A percentile compares a stretch with the other conserved stretches of the same genome.
Evolutionary conservation across 2,329 filamentous ascomycete genomes (phyloP).

Genomic region (Botrytis fabae): DNA sequence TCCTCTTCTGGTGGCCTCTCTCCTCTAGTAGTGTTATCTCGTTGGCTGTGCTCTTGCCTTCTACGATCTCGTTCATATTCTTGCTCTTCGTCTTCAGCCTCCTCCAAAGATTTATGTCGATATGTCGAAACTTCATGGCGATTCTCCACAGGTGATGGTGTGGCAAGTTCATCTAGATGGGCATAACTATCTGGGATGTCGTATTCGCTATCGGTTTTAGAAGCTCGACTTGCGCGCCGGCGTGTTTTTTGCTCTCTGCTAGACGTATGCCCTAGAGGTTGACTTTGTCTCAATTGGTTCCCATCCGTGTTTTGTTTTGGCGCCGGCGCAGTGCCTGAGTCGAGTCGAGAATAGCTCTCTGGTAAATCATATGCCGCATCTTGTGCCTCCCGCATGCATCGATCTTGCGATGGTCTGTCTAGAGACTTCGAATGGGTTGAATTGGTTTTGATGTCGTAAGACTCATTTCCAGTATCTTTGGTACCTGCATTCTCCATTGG

Average conservation of each 20-base stretch:
- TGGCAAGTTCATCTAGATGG: conserved; percentile 48
- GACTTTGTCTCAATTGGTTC: conserved; percentile 40
- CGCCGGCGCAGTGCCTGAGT: conserved; percentile 47
- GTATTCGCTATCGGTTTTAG: conserved; percentile 26
- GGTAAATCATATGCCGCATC: conserved; percentile 42
- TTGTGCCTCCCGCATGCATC: background rate
- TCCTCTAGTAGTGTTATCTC: conserved; percentile 16
- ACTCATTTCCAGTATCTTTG: background rate
- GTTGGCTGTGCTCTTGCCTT: conserved; percentile 17
- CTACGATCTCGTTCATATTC: conserved; percentile 28
- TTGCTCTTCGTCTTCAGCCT: conserved; percentile 32
- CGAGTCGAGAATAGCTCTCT: conserved; percentile 44
- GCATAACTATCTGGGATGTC: conserved; percentile 41
- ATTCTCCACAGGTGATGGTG: conserved; percentile 49
- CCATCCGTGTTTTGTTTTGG: conserved; percentile 48
- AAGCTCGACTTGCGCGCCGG: conserved; percentile 13
- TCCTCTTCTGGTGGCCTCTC: conserved; percentile 24
- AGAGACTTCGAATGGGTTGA: background rate
- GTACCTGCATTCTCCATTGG: conserved; percentile 10
- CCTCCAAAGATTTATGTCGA: conserved; percentile 46
- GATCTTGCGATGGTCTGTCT: background rate
- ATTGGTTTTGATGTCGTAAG: background rate
- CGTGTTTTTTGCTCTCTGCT: background rate
- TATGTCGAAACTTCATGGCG: conserved; percentile 43
- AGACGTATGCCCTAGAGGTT: conserved; percentile 41